Percentiles rank a stretch among this genome's conserved stretches.
These are phyloP conservation scores for Jackrogersella multiformis DNA, from an alignment of 495 filamentous ascomycete genomes.

Conservation along the genomic window DNA sequence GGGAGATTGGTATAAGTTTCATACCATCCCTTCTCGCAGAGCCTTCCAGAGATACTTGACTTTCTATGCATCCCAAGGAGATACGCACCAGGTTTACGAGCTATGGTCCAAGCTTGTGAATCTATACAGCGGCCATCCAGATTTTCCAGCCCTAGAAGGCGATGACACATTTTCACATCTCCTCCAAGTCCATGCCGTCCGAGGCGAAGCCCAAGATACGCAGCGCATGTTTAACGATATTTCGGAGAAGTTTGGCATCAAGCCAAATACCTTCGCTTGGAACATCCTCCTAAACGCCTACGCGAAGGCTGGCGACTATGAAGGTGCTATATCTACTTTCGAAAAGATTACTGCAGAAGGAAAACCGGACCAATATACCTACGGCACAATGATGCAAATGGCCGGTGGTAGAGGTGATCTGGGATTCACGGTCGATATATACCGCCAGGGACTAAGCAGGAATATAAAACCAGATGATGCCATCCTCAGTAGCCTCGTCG, in stretches of 20 bases:
- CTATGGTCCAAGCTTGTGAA: conserved; percentile 64
- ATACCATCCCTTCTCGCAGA: conserved; percentile 48
- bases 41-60: conserved; percentile 61
- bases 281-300: conserved; percentile 83
- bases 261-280: conserved; percentile 67
- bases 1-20: conserved; percentile 61
- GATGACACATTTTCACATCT: conserved; percentile 57
- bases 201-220: conserved; percentile 68
- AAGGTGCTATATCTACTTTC: conserved; percentile 68
- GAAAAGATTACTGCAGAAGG: conserved; percentile 60
- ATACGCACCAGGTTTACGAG: conserved; percentile 58
- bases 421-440: conserved; percentile 69
- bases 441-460: conserved; percentile 59
- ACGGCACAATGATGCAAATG: conserved; percentile 75
- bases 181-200: conserved; percentile 71
- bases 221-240: conserved; percentile 68
- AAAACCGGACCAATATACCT: conserved; percentile 68
- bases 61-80: conserved; percentile 64
- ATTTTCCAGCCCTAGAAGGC: conserved; percentile 25
- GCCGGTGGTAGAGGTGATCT: conserved; percentile 78
- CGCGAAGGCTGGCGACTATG: conserved; percentile 68
- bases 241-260: conserved; percentile 59
- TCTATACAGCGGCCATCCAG: conserved; percentile 48
- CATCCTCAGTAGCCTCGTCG: conserved; percentile 72
- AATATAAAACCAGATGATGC: conserved; percentile 39